Percentiles rank a stretch among this genome's conserved stretches.
phyloP scores from a whole-genome alignment of 1,139 yeast species.

The Yamadazyma trypodendri region DNA sequence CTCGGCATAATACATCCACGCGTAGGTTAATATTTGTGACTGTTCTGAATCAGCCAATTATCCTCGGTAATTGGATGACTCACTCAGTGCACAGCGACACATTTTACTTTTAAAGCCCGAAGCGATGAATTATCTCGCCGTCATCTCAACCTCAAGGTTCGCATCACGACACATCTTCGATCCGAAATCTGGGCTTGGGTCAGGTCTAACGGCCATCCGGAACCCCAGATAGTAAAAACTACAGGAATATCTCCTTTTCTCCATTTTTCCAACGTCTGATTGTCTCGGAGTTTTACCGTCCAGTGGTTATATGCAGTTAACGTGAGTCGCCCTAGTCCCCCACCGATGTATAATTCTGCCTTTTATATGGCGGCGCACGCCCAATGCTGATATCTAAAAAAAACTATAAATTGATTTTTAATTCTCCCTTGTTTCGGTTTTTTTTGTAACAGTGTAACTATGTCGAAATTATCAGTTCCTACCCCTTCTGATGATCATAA shows the following conservation, averaged over 20 bases:
- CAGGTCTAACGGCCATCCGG: neutral
- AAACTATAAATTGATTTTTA: slow-evolving; percentile 1
- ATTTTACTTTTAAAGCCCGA: slow-evolving; percentile 1
- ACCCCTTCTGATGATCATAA: slow-evolving; percentile 19
- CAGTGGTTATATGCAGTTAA: slow-evolving; percentile 1
- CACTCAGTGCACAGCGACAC: slow-evolving; percentile 4
- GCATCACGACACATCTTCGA: neutral
- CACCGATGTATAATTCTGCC: too few relatives aligned
- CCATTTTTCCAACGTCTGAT: neutral
- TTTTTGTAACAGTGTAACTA: slow-evolving; percentile 1
- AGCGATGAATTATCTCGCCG: neutral
- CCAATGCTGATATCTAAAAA: neutral
- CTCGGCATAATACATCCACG: too few relatives aligned
- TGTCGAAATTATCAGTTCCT: slow-evolving; percentile 17
- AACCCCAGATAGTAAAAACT: neutral
- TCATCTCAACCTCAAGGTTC: neutral
- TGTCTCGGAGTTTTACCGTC: slow-evolving; percentile 2
- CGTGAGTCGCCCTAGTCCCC: slow-evolving; percentile 11
- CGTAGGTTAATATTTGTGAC: too few relatives aligned
- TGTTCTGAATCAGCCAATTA: neutral
- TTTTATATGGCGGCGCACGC: too few relatives aligned
- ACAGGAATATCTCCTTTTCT: neutral
- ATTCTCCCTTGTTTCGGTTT: neutral
- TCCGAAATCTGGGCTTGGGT: neutral
- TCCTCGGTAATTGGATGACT: slow-evolving; percentile 11